Base-by-base conservation (phyloP, 2,329 filamentous ascomycete species). In the Trichoderma koningiopsis region DNA sequence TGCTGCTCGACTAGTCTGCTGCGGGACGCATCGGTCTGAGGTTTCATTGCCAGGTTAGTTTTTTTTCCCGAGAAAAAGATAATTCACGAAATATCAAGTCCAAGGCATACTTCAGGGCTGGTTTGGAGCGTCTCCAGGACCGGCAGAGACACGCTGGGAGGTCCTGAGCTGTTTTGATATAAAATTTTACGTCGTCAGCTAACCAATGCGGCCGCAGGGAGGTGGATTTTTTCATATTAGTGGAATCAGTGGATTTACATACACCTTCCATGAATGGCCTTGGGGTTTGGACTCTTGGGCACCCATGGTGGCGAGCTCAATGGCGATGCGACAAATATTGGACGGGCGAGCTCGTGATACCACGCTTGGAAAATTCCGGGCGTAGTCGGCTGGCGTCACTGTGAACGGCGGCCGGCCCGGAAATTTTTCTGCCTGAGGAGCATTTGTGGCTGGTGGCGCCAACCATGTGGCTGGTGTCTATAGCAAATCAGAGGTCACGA, bases 11-110 rank as follows among this genome's bases (percentile, higher is more conserved):
- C 84, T 77, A 90, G 85, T 82, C 92, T 92, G 76, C 91, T 87
- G 78, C 95, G 94, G 73, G 93, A 94, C 70, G 90, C 89, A 83
- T 98, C 94, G 81, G 92, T 95, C 95, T 98, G 72, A 10, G 24
- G 7, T 27, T 43, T 19, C n/a, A 62, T 24, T 62, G 62, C 22
- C 24, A 58, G 14, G 35, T 65, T 67, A 69, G 62, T 58, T 22
- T 62, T 56, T 22, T 35, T 43, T 19, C n/a, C 11, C 3, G 37
- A n/a, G 37, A 2, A 47, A 24, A 40, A 31, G 13, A 33, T 19
- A 11, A 37, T 22, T 33, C 10, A 52, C 43, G 14, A 33, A 10
- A 31, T 37, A 29, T 37, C 31, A 16, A 19, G n/a, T 49, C 53
- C 24, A 52, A 11, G 53, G 66, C 82, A 77, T 87, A 97, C 94